Evolutionary conservation across 2,329 filamentous ascomycete species (phyloP).

Genomic region (Aspergillus unguis): DNA sequence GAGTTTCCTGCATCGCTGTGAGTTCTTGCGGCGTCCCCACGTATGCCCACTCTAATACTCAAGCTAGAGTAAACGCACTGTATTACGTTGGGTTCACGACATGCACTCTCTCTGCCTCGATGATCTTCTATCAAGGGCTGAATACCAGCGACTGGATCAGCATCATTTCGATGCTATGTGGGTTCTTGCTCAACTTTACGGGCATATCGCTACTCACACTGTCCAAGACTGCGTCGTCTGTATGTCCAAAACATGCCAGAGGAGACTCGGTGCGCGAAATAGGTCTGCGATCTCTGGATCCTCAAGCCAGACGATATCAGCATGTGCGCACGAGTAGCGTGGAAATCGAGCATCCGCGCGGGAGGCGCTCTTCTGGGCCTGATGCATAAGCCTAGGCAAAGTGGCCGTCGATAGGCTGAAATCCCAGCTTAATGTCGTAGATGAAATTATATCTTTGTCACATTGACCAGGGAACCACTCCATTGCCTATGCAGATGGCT

Average conservation of each 20-base stretch:
- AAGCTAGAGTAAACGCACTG: conserved; percentile 77
- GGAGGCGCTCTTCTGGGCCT: background rate
- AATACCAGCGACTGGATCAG: conserved; percentile 90
- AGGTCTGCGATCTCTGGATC: background rate
- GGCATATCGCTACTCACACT: conserved; percentile 95
- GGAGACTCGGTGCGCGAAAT: background rate
- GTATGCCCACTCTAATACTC: background rate
- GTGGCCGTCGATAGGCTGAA: too few species aligned
- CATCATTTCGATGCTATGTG: conserved; percentile 85
- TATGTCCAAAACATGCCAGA: background rate
- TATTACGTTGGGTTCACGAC: conserved; percentile 99
- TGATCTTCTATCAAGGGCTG: conserved; percentile 93
- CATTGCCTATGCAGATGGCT: too few species aligned
- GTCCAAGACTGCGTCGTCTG: conserved; percentile 44
- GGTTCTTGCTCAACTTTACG: conserved; percentile 91
- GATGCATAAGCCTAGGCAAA: background rate
- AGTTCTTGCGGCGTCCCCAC: conserved; percentile 34
- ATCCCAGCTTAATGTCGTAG: too few species aligned
- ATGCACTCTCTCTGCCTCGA: conserved; percentile 87
- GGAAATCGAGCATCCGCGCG: background rate
- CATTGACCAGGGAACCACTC: too few species aligned
- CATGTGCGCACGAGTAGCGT: background rate
- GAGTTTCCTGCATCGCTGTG: conserved; percentile 98
- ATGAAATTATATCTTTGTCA: too few species aligned
- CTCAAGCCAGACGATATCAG: background rate